phyloP scores from a whole-genome alignment of 2,329 filamentous ascomycete genomes.

The Neoascochyta sp. region DNA sequence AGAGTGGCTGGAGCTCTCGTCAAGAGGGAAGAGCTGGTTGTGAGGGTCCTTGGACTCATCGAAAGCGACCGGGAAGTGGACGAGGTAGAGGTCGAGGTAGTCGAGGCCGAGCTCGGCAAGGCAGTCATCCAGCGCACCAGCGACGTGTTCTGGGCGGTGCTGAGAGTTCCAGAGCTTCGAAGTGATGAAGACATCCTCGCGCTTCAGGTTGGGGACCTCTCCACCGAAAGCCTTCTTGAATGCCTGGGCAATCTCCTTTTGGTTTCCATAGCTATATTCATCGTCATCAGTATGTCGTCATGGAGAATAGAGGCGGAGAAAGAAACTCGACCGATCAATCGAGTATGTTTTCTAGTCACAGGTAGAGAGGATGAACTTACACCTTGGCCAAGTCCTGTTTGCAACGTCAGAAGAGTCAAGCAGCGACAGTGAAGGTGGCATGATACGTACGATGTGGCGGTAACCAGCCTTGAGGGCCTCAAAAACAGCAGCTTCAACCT shows the following conservation, averaged over 20 bases:
- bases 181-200: slow-evolving; percentile 46
- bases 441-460: slow-evolving; percentile 29
- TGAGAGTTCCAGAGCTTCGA: slow-evolving; percentile 91
- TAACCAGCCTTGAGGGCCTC: slow-evolving; percentile 32
- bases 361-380: too few species aligned
- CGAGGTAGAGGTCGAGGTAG: slow-evolving; percentile 85
- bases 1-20: slow-evolving; percentile 7
- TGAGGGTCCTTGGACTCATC: slow-evolving; percentile 43
- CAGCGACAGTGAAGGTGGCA: too few species aligned
- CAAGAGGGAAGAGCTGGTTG: slow-evolving; percentile 24
- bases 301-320: too few species aligned
- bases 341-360: too few species aligned
- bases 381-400: slow-evolving; percentile 30
- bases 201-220: slow-evolving; percentile 47
- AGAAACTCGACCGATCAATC: too few species aligned
- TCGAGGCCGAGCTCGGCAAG: slow-evolving; percentile 75
- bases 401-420: too few species aligned
- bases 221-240: slow-evolving; percentile 27
- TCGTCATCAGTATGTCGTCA: too few species aligned
- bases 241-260: slow-evolving; percentile 27
- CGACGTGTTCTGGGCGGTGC: slow-evolving; percentile 65
- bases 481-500: slow-evolving; percentile 42
- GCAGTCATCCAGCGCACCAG: slow-evolving; percentile 67
- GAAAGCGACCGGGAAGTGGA: slow-evolving; percentile 64
- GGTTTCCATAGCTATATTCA: slow-evolving; percentile 33